phyloP scores from a whole-genome alignment of 2,329 filamentous ascomycete genomes.

The Xylaria multiplex region DNA sequence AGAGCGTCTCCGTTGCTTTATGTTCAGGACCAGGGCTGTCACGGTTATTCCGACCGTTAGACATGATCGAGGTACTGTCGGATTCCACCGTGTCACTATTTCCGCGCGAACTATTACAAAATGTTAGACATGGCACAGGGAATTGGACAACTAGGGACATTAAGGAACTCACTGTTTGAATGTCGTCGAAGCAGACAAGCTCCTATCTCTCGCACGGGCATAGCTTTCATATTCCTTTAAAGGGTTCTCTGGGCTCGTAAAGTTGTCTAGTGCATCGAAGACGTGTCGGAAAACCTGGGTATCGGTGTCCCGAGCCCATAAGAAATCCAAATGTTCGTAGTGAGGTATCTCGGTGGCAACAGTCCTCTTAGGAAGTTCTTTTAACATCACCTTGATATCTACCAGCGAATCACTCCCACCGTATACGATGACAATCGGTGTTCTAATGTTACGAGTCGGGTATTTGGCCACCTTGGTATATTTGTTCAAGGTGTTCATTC shows the following conservation, averaged over 20 bases:
- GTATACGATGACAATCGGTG: conserved; percentile 91
- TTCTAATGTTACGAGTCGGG: conserved; percentile 95
- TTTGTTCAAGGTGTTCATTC: conserved; percentile 75
- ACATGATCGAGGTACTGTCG: conserved; percentile 43
- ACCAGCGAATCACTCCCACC: conserved; percentile 94
- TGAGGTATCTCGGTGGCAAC: conserved; percentile 87
- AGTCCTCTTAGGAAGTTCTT: conserved; percentile 85
- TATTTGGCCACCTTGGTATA: conserved; percentile 98
- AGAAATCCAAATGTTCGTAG: conserved; percentile 96
- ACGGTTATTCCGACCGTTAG: conserved; percentile 42
- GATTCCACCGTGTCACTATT: conserved; percentile 48
- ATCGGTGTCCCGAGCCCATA: conserved; percentile 91
- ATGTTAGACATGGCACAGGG: conserved; percentile 8
- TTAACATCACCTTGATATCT: conserved; percentile 91
- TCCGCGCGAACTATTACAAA: conserved; percentile 37
- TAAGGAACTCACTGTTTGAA: conserved; percentile 48
- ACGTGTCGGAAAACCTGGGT: conserved; percentile 89
- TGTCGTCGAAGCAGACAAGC: conserved; percentile 52
- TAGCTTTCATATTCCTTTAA: conserved; percentile 71
- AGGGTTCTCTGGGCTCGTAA: conserved; percentile 66
- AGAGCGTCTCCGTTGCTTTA: conserved; percentile 43
- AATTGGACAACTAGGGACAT: background rate
- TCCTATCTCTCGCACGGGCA: conserved; percentile 60
- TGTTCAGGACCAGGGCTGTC: conserved; percentile 36
- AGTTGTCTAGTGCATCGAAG: conserved; percentile 84